Evolutionary conservation across 495 filamentous ascomycete genomes (phyloP), one percentile per base, ranked within the genome.

Genomic region (Glarea lozoyensis): DNA sequence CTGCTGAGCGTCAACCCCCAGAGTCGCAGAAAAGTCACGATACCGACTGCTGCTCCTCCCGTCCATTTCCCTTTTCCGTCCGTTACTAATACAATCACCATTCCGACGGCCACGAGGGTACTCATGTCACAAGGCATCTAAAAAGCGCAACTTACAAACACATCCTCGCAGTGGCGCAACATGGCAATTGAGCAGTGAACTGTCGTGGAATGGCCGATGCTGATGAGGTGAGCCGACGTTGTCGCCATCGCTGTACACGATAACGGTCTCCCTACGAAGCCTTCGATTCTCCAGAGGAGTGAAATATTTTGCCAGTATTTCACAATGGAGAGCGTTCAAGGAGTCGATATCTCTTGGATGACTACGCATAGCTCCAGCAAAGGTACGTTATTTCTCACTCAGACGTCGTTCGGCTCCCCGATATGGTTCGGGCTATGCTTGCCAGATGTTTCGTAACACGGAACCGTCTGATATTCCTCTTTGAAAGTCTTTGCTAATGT

Each of bases 321-420:
- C 29, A 33, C 24, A 24, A 82, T 81, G 79, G 79, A 82, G 60
- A 71, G 72, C 46, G 65, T 80, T 47, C 74, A 78, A 48, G 70
- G 73, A 20, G 63, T 84, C 44, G 80, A 84, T 59, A 76, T 84
- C 40, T 73, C 69, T 43, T 84, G 80, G 80, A 73, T 83, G 66
- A 53, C 37, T 15, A 48, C 31, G 33, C 42, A 52, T 32, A 38
- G 19, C 37, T 19, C 16, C 41, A 55, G 24, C 36, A 57, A 57
- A 47, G 54, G 54, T 57, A 42, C 18, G 51, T 40, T 15, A n/a
- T n/a, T n/a, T n/a, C n/a, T n/a, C n/a, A n/a, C n/a, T n/a, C n/a
- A n/a, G n/a, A n/a, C n/a, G n/a, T n/a, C n/a, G n/a, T n/a, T 31
- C 10, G 29, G 18, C 11, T 3, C 20, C 23, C 18, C 22, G 34